These are phyloP conservation scores for Eimeria sp. DNA, from an alignment of 169 alveolate species.

Conservation along the genomic window DNA sequence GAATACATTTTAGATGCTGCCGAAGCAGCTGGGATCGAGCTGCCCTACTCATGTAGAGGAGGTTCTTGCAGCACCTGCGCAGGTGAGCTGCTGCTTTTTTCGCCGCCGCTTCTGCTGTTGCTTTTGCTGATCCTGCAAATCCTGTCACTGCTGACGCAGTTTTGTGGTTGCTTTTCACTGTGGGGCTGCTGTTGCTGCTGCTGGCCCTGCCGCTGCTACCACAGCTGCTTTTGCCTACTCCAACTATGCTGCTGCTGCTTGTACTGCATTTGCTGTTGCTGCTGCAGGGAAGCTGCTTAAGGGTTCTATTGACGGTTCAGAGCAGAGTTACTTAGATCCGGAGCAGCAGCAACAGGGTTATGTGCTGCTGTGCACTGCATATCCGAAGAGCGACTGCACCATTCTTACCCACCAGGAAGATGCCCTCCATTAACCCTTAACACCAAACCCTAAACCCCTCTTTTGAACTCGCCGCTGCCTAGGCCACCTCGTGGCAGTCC, in stretches of 20 bases:
- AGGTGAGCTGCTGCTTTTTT: constrained; percentile 33
- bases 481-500: neutral
- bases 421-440: constrained; percentile 80
- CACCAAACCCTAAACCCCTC: constrained; percentile 12
- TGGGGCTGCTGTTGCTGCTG: neutral
- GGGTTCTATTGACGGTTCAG: constrained; percentile 91
- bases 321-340: constrained; percentile 91
- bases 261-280: constrained; percentile 92
- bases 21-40: constrained; percentile 92
- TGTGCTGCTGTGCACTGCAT: constrained; percentile 90
- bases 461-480: neutral
- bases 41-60: constrained; percentile 93
- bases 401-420: constrained; percentile 93
- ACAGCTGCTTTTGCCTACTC: neutral
- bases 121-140: constrained; percentile 91
- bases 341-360: constrained; percentile 89
- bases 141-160: constrained; percentile 88
- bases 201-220: neutral
- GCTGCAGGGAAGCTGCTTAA: constrained; percentile 90
- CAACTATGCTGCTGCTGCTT: constrained; percentile 92
- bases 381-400: constrained; percentile 92
- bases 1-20: constrained; percentile 93
- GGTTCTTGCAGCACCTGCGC: constrained; percentile 95
- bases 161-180: neutral
- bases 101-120: constrained; percentile 88